Evolutionary conservation across 805 yeast species (phyloP).

Genomic region (Hanseniaspora meyeri): DNA sequence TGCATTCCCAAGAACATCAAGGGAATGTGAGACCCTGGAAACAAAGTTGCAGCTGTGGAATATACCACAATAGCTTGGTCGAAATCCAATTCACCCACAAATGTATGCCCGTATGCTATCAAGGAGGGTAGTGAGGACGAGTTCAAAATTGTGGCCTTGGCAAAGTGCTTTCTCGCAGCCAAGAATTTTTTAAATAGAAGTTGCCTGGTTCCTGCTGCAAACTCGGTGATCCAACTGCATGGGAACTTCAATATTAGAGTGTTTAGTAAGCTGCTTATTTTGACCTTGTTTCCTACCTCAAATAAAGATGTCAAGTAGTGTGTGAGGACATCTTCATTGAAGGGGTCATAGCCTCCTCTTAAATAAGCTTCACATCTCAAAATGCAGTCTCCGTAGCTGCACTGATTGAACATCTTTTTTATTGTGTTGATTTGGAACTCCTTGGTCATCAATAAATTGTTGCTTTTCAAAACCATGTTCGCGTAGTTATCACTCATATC

Average conservation of each 20-base stretch:
- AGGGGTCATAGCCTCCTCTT: constrained; percentile 43
- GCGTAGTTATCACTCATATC: constrained; percentile 26
- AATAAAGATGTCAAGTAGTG: constrained; percentile 70
- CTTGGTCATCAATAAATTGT: constrained; percentile 51
- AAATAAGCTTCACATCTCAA: constrained; percentile 53
- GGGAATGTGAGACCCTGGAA: constrained; percentile 85
- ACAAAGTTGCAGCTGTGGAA: constrained; percentile 85
- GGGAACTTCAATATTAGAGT: constrained; percentile 78
- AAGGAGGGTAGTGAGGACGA: constrained; percentile 92
- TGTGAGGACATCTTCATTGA: constrained; percentile 61
- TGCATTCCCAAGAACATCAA: constrained; percentile 91
- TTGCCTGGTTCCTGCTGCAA: constrained; percentile 85
- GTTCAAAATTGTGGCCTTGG: constrained; percentile 75
- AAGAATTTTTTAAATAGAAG: constrained; percentile 55
- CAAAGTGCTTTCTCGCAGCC: constrained; percentile 79
- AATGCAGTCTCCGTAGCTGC: constrained; percentile 66
- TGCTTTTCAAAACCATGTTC: constrained; percentile 53
- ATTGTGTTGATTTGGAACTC: constrained; percentile 62
- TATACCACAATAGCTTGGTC: constrained; percentile 97
- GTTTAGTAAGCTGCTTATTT: constrained; percentile 68
- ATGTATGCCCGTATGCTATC: constrained; percentile 97
- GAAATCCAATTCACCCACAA: constrained; percentile 96
- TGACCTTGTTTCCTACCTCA: constrained; percentile 73
- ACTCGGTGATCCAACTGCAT: constrained; percentile 72
- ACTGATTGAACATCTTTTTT: constrained; percentile 57